Percentiles rank a stretch among this genome's conserved stretches.
These are phyloP conservation scores for Mycena pura DNA, from an alignment of 768 basidiomycete genomes.

Conservation along the genomic window DNA sequence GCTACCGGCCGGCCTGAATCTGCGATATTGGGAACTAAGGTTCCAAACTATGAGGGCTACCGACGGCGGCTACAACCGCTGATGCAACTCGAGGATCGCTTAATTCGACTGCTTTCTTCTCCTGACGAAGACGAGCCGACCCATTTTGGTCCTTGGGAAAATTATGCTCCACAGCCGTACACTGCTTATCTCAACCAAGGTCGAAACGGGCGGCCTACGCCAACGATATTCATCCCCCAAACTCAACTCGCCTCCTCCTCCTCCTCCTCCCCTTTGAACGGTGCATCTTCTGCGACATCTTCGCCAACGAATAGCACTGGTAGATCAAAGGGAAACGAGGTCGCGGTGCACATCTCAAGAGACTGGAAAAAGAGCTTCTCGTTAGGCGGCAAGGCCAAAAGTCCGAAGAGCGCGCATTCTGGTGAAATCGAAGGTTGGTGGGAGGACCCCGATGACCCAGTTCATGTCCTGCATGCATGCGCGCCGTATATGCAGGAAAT, in stretches of 20 bases:
- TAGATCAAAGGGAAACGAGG: conserved; percentile 53
- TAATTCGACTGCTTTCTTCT: conserved; percentile 71
- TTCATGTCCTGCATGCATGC: conserved; percentile 71
- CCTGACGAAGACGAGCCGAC: conserved; percentile 77
- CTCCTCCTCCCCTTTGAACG: conserved; percentile 38
- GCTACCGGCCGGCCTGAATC: conserved; percentile 58
- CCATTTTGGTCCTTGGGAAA: conserved; percentile 56
- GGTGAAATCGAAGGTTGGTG: conserved; percentile 83
- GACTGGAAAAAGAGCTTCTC: conserved; percentile 77
- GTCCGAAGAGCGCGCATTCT: conserved; percentile 72
- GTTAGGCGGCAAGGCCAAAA: conserved; percentile 62
- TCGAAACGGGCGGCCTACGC: conserved; percentile 54
- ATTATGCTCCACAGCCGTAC: conserved; percentile 32
- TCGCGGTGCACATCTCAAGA: conserved; percentile 63
- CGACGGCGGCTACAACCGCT: conserved; percentile 70
- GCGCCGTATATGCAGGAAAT: conserved; percentile 72
- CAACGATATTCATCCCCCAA: conserved; percentile 56
- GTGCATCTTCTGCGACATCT: conserved; percentile 31
- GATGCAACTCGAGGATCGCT: conserved; percentile 68
- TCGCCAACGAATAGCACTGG: conserved; percentile 40
- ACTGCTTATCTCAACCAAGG: conserved; percentile 24
- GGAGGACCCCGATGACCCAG: conserved; percentile 85
- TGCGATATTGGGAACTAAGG: conserved; percentile 54
- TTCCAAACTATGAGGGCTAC: conserved; percentile 69
- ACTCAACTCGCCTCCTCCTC: conserved; percentile 39